Conservation (phyloP, 2,329 filamentous ascomycete genomes). For the Xylariomycetidae sp. region DNA sequence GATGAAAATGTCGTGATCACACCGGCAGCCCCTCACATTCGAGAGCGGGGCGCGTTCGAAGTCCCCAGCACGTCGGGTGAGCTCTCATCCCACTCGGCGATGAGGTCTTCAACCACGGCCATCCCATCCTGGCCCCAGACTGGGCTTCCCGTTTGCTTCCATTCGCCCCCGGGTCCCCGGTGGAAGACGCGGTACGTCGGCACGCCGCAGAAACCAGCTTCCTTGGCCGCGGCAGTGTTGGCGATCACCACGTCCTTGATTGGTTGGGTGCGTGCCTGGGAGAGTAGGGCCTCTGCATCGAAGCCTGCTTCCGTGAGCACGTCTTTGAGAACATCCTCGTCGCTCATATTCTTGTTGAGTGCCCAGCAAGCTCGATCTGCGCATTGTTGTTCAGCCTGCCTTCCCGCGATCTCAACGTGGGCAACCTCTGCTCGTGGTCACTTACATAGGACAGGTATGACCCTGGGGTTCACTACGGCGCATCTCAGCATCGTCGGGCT, state of each 20-base stretch:
- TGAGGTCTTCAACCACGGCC: slow-evolving; percentile 8
- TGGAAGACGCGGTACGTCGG: slow-evolving; percentile 8
- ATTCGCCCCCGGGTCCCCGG: slow-evolving; percentile 1
- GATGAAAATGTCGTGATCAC: too few species aligned
- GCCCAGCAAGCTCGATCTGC: slow-evolving; percentile 7
- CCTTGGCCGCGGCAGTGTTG: slow-evolving; percentile 7
- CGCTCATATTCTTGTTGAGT: slow-evolving; percentile 5
- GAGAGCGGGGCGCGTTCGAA: too few species aligned
- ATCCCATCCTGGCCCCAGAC: slow-evolving; percentile 9
- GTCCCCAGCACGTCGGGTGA: slow-evolving; percentile 3
- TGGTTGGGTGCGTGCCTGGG: slow-evolving; percentile 1
- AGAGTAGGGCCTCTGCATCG: slow-evolving; percentile 5
- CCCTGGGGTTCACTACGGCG: slow-evolving; percentile 3
- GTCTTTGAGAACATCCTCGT: slow-evolving; percentile 3
- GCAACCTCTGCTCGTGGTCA: too few species aligned
- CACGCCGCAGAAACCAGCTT: slow-evolving; percentile 7
- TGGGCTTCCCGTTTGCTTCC: slow-evolving; percentile 4
- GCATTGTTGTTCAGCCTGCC: slow-evolving; percentile 2
- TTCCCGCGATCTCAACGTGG: too few species aligned
- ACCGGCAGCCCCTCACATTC: too few species aligned
- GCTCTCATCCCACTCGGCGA: slow-evolving; percentile 7
- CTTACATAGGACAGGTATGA: slow-evolving; percentile 6
- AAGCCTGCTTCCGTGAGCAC: slow-evolving; percentile 5
- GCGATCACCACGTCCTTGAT: slow-evolving; percentile 2
- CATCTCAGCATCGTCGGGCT: slow-evolving; percentile 6